Conservation (phyloP, 768 basidiomycete species). For the Clathrus columnatus region DNA sequence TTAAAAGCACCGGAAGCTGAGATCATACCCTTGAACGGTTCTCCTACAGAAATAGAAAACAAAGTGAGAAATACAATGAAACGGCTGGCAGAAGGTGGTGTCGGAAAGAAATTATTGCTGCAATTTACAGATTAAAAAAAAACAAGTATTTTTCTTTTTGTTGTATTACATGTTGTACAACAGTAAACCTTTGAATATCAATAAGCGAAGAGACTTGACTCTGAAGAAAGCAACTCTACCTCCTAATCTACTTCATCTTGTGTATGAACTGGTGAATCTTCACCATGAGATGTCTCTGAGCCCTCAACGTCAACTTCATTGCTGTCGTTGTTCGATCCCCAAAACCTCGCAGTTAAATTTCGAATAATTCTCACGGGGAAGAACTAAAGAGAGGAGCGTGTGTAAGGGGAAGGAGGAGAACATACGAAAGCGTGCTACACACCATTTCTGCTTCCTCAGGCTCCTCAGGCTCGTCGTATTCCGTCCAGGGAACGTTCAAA, state of each 20-base stretch:
- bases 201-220: background rate
- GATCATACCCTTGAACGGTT: constrained; percentile 45
- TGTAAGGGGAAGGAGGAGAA: background rate
- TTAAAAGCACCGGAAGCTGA: constrained; percentile 63
- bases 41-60: constrained; percentile 29
- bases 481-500: constrained; percentile 20
- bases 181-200: background rate
- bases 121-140: constrained; percentile 26
- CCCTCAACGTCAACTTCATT: background rate
- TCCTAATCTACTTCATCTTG: background rate
- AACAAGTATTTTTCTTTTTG: background rate
- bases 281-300: too few species aligned
- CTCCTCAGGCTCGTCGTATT: constrained; percentile 29
- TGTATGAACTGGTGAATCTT: background rate
- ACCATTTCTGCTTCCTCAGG: constrained; percentile 32
- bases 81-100: constrained; percentile 27
- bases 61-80: constrained; percentile 28
- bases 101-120: constrained; percentile 45
- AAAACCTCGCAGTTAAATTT: constrained; percentile 52
- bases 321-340: constrained; percentile 34
- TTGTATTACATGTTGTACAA: background rate
- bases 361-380: constrained; percentile 50
- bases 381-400: constrained; percentile 30
- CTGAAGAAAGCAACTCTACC: background rate
- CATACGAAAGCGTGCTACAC: constrained; percentile 18